Evolutionary conservation across 129 eudicot genomes (phyloP).

Genomic region (Flaveria sonorensis): DNA sequence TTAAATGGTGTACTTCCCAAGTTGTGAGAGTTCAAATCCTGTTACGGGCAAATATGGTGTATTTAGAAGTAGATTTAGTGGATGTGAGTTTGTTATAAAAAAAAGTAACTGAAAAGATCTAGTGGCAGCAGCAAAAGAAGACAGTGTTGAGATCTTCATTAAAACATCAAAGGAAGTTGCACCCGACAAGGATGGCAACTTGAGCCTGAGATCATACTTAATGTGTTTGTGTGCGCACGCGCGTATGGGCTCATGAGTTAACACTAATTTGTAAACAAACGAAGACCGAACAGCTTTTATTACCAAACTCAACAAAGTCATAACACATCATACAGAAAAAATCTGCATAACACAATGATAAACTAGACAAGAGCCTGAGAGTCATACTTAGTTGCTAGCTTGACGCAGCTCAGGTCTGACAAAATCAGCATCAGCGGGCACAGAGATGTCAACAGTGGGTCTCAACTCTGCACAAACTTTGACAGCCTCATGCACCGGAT

Average conservation of each 20-base stretch:
- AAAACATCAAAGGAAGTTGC: too few relatives aligned
- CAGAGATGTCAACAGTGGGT: conserved; percentile 93
- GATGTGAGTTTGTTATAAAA: too few relatives aligned
- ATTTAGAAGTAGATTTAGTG: too few relatives aligned
- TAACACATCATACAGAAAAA: conserved; percentile 13
- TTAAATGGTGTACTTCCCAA: too few relatives aligned
- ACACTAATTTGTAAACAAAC: neutral
- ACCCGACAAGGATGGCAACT: too few relatives aligned
- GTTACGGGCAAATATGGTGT: too few relatives aligned
- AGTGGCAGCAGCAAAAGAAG: too few relatives aligned
- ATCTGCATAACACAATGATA: neutral
- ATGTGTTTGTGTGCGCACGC: too few relatives aligned
- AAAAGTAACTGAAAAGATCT: too few relatives aligned
- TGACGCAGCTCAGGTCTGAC: conserved; percentile 96
- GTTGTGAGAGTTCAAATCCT: too few relatives aligned
- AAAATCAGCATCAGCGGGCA: conserved; percentile 90
- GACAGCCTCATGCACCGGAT: conserved; percentile 87
- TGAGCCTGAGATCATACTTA: too few relatives aligned
- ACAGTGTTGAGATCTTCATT: too few relatives aligned
- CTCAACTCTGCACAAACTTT: conserved; percentile 94
- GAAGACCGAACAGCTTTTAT: conserved; percentile 7
- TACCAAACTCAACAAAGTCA: conserved; percentile 19
- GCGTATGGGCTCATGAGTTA: neutral
- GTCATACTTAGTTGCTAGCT: conserved; percentile 36
- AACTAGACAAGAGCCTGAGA: conserved; percentile 14